Conservation (phyloP, 371 early-diverging fungal genomes). For the Cokeromyces recurvatus region DNA sequence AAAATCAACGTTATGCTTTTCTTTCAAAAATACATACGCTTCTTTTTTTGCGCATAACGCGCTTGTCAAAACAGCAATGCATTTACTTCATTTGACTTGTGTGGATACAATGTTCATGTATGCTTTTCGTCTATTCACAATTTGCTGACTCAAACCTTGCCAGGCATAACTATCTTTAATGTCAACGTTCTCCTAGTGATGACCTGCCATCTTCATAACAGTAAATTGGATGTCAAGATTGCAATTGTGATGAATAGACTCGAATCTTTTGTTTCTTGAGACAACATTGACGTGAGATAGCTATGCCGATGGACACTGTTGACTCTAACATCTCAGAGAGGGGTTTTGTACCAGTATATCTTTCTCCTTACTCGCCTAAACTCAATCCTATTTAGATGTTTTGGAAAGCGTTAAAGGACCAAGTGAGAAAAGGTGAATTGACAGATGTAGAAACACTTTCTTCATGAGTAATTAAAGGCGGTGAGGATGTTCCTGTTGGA, state of each 20-base stretch:
- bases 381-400: constrained; percentile 7
- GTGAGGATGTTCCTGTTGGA: constrained; percentile 8
- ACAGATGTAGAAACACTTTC: constrained; percentile 3
- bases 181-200: neutral
- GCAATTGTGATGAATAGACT: neutral
- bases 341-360: constrained; percentile 5
- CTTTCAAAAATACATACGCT: too few relatives aligned
- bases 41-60: too few relatives aligned
- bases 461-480: constrained; percentile 1
- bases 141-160: neutral
- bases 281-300: constrained; percentile 2
- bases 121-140: neutral
- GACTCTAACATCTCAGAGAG: constrained; percentile 3
- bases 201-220: neutral
- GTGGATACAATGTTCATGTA: neutral
- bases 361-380: constrained; percentile 11
- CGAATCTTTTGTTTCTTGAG: constrained; percentile 4
- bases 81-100: too few relatives aligned
- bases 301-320: neutral
- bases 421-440: constrained; percentile 3
- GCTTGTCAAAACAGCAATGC: too few relatives aligned
- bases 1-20: too few relatives aligned
- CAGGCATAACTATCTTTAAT: neutral
- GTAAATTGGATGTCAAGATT: neutral
- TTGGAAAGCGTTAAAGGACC: constrained; percentile 2